Percentiles rank a stretch among this genome's conserved stretches.
phyloP scores from a whole-genome alignment of 202 grass and related monocot species.

The Dendrocalamus latiflorus region DNA sequence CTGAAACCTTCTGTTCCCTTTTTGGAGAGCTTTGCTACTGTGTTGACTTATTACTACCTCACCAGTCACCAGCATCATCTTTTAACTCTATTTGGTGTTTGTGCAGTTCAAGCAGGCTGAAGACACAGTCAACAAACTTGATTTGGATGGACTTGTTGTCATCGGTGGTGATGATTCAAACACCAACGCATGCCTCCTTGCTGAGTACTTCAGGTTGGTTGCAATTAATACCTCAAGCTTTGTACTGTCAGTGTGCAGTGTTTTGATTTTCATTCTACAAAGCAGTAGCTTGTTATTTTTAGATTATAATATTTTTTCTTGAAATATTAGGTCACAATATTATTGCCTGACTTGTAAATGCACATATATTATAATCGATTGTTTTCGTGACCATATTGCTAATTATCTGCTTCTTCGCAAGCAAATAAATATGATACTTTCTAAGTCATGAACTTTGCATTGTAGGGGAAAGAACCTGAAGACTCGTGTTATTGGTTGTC shows the following conservation, averaged over 20 bases:
- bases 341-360: conserved; percentile 4
- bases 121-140: conserved; percentile 72
- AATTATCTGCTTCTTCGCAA: not conserved
- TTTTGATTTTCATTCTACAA: not conserved
- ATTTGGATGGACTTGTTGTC: conserved; percentile 93
- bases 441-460: conserved; percentile 14
- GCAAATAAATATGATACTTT: not conserved
- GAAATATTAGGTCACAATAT: not conserved
- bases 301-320: not conserved
- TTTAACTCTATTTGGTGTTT: conserved; percentile 11
- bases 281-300: not conserved
- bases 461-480: conserved; percentile 76
- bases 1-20: not conserved
- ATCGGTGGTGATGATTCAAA: conserved; percentile 99
- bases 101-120: conserved; percentile 96
- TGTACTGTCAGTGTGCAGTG: not conserved
- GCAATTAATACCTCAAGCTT: not conserved
- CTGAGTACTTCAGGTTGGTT: conserved; percentile 83
- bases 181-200: conserved; percentile 94
- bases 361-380: not conserved
- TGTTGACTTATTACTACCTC: not conserved
- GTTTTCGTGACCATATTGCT: not conserved
- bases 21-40: not conserved
- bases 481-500: conserved; percentile 90
- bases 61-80: not conserved